Percentiles rank a stretch among this genome's conserved stretches.
These are phyloP conservation scores for Aspergillus sp. DNA, from an alignment of 2,329 filamentous ascomycete species.

Conservation along the genomic window DNA sequence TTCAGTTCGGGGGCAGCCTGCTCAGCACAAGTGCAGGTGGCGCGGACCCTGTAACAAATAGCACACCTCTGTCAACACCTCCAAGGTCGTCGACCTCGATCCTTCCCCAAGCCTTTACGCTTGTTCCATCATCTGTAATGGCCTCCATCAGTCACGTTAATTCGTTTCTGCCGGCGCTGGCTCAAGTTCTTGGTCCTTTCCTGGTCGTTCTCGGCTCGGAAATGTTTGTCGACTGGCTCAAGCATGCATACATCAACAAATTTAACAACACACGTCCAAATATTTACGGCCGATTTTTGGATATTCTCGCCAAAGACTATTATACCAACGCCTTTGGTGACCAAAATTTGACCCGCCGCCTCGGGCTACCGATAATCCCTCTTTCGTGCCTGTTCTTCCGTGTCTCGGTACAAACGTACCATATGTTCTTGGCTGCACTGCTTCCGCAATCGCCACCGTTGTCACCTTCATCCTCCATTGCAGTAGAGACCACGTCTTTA, in stretches of 20 bases:
- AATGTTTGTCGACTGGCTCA: constrained; percentile 95
- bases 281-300: constrained; percentile 85
- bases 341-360: constrained; percentile 82
- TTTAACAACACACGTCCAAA: constrained; percentile 96
- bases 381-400: constrained; percentile 93
- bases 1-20: constrained; percentile 56
- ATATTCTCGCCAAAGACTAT: constrained; percentile 95
- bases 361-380: constrained; percentile 88
- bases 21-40: constrained; percentile 31
- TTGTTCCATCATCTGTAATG: constrained; percentile 61
- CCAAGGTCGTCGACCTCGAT: constrained; percentile 64
- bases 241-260: constrained; percentile 96
- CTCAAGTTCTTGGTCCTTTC: constrained; percentile 89
- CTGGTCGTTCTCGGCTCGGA: constrained; percentile 92
- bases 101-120: constrained; percentile 84
- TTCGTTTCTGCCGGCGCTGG: constrained; percentile 49
- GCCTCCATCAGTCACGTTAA: constrained; percentile 44
- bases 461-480: constrained; percentile 54
- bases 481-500: constrained; percentile 37
- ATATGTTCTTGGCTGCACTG: constrained; percentile 93
- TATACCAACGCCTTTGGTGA: constrained; percentile 94
- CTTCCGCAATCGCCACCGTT: constrained; percentile 67
- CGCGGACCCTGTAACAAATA: constrained; percentile 36
- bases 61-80: constrained; percentile 58
- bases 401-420: constrained; percentile 91